phyloP scores from a whole-genome alignment of 257 asterid genomes.

The Solanum stenotomum region DNA sequence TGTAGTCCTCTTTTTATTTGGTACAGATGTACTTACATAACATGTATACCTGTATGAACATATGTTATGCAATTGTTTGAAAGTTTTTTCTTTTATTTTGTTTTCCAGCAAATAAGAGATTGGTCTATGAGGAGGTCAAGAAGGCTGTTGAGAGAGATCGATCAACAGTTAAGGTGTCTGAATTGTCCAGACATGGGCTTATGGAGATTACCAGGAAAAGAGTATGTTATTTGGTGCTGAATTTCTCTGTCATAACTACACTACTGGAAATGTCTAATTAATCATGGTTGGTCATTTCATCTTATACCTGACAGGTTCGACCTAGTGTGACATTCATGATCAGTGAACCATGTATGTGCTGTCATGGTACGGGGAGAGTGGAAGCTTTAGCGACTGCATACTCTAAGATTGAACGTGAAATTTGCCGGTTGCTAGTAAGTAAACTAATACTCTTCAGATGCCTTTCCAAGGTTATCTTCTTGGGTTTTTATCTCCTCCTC shows the following conservation, averaged over 20 bases:
- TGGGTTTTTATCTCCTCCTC: not conserved
- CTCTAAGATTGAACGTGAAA: conserved; percentile 90
- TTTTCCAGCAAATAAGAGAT: conserved; percentile 76
- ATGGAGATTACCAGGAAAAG: conserved; percentile 97
- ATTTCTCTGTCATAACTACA: not conserved
- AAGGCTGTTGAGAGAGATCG: conserved; percentile 86
- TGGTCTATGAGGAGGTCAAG: conserved; percentile 82
- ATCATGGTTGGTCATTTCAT: not conserved
- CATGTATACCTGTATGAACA: not conserved
- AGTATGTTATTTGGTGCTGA: conserved; percentile 30
- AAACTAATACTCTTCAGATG: not conserved
- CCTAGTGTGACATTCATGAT: conserved; percentile 96
- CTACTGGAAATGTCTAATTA: not conserved
- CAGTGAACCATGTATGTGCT: conserved; percentile 90
- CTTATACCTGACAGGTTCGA: conserved; percentile 59
- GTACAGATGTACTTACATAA: not conserved
- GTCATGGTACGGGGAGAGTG: conserved; percentile 94
- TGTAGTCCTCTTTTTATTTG: not conserved
- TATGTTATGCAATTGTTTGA: not conserved
- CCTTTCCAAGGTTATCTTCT: not conserved
- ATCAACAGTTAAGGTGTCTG: conserved; percentile 84
- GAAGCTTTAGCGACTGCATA: conserved; percentile 89
- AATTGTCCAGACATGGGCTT: conserved; percentile 83
- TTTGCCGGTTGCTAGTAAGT: conserved; percentile 52
- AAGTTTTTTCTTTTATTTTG: not conserved